phyloP scores from a whole-genome alignment of 345 rosid genomes.

The Excoecaria cochinchinensis region DNA sequence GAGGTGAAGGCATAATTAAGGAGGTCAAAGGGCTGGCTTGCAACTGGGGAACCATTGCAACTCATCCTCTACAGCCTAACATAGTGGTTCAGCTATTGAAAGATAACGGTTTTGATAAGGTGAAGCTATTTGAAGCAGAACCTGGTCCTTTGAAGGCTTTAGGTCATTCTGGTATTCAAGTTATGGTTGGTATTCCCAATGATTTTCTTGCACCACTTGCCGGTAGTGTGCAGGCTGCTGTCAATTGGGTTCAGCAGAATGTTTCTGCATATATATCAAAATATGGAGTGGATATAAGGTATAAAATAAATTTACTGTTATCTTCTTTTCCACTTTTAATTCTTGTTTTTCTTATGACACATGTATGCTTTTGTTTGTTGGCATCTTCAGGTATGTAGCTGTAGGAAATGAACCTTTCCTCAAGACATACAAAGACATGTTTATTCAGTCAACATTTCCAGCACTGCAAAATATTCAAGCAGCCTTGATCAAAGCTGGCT shows the following conservation, averaged over 20 bases:
- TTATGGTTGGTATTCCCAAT: conserved; percentile 94
- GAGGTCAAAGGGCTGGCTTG: conserved; percentile 55
- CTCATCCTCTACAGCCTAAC: conserved; percentile 63
- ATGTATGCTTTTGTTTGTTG: neutral
- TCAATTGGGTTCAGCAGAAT: conserved; percentile 70
- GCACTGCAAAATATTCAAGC: conserved; percentile 76
- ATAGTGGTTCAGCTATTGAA: conserved; percentile 66
- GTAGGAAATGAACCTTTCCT: conserved; percentile 95
- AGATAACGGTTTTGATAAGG: conserved; percentile 82
- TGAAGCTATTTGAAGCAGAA: conserved; percentile 90
- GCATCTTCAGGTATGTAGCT: conserved; percentile 70
- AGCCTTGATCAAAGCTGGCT: conserved; percentile 78
- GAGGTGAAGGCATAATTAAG: neutral
- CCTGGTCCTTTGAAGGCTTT: conserved; percentile 73
- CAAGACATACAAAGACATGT: conserved; percentile 71
- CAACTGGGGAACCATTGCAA: conserved; percentile 75
- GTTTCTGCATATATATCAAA: conserved; percentile 61
- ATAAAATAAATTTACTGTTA: neutral
- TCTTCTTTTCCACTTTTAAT: neutral
- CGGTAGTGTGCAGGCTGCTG: conserved; percentile 48
- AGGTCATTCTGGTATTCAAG: conserved; percentile 79
- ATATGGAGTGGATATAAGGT: conserved; percentile 70
- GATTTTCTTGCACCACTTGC: conserved; percentile 66
- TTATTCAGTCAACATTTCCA: conserved; percentile 60
- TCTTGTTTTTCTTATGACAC: neutral